Conservation (phyloP, 1,284 basidiomycete species). For the Ceratobasidium sp. region DNA sequence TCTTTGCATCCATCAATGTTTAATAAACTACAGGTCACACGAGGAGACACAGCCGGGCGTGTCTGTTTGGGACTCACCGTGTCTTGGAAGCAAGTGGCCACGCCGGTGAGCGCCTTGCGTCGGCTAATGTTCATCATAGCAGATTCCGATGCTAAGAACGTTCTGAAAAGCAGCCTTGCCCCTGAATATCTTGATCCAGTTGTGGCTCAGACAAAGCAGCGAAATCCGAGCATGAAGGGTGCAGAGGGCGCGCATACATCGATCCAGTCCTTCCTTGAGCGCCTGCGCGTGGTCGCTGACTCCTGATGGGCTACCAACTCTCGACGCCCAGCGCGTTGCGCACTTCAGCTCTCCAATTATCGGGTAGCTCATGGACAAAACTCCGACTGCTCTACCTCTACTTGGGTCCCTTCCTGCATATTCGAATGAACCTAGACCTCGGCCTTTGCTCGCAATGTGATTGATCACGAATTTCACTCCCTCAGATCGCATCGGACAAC, state of each 20-base stretch:
- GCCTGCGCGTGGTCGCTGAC: slow-evolving; percentile 29
- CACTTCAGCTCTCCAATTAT: slow-evolving; percentile 8
- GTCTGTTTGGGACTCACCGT: slow-evolving; percentile 9
- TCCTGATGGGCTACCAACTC: slow-evolving; percentile 28
- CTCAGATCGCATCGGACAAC: slow-evolving; percentile 24
- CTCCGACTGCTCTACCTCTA: slow-evolving; percentile 22
- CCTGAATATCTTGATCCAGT: background rate
- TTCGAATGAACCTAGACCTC: slow-evolving; percentile 38
- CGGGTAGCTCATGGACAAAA: slow-evolving; percentile 20
- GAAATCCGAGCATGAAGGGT: slow-evolving; percentile 1
- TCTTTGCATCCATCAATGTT: slow-evolving; percentile 15
- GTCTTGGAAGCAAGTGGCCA: slow-evolving; percentile 2
- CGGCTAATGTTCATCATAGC: slow-evolving; percentile 16
- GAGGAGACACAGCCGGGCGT: background rate
- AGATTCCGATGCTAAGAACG: slow-evolving; percentile 4
- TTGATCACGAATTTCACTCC: slow-evolving; percentile 31
- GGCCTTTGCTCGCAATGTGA: slow-evolving; percentile 26
- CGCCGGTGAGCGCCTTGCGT: slow-evolving; percentile 9
- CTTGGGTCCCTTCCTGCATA: slow-evolving; percentile 34
- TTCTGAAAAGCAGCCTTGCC: slow-evolving; percentile 20
- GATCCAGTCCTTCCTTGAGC: slow-evolving; percentile 5
- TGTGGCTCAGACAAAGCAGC: background rate
- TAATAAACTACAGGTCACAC: slow-evolving; percentile 14
- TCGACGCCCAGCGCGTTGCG: slow-evolving; percentile 15
- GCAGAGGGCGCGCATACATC: slow-evolving; percentile 29